Percentiles rank a stretch among this genome's conserved stretches.
Evolutionary conservation across 345 rosid genomes (phyloP).

Genomic region (Raphanus raphanistrum): DNA sequence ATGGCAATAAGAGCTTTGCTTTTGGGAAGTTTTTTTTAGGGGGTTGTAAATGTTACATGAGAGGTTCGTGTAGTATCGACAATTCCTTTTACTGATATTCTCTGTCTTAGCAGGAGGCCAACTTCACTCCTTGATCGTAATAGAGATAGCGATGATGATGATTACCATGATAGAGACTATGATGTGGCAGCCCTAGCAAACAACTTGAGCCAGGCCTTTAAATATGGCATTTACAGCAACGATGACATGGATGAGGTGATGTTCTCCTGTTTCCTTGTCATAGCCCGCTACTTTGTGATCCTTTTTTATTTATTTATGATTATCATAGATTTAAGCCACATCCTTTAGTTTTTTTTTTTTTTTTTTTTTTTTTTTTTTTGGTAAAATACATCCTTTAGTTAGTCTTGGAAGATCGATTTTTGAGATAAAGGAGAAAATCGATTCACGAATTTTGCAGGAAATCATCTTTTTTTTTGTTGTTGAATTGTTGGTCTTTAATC

Average conservation of each 20-base stretch:
- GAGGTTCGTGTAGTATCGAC: constrained; percentile 6
- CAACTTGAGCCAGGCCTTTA: constrained; percentile 88
- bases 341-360: constrained; percentile 2
- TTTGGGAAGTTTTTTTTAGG: neutral
- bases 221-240: constrained; percentile 78
- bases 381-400: constrained; percentile 8
- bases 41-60: neutral
- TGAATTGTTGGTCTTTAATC: neutral
- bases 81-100: constrained; percentile 19
- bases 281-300: constrained; percentile 13
- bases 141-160: constrained; percentile 93
- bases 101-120: constrained; percentile 69
- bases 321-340: neutral
- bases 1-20: neutral
- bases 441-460: constrained; percentile 3
- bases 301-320: neutral
- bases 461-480: neutral
- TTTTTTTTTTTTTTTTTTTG: no score
- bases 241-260: constrained; percentile 82
- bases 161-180: constrained; percentile 91
- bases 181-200: constrained; percentile 93
- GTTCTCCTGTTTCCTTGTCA: constrained; percentile 23
- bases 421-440: constrained; percentile 2
- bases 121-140: constrained; percentile 74
- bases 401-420: neutral